Conservation (phyloP, 306 rosid genomes). For the Mimosa pudica region DNA sequence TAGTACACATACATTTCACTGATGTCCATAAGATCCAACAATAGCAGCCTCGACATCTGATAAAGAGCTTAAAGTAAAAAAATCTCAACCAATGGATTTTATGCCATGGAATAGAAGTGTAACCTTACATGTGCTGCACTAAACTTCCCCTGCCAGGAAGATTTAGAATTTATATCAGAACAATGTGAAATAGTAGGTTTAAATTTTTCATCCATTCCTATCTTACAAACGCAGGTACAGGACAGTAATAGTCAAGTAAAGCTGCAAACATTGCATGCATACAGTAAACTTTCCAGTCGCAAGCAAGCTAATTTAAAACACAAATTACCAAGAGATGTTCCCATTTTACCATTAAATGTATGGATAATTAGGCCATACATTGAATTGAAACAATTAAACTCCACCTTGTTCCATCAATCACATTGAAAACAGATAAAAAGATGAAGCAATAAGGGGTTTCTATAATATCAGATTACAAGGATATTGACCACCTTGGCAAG, state of each 20-base stretch:
- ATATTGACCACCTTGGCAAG: neutral
- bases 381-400: slow-evolving; percentile 9
- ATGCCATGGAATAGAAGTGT: slow-evolving; percentile 22
- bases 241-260: slow-evolving; percentile 7
- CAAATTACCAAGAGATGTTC: neutral
- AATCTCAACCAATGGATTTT: slow-evolving; percentile 23
- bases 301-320: neutral
- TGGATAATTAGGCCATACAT: neutral
- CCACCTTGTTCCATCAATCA: neutral
- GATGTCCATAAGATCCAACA: slow-evolving; percentile 24
- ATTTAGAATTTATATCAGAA: slow-evolving; percentile 17
- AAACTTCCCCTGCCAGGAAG: slow-evolving; percentile 28
- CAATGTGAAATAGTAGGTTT: too few relatives aligned
- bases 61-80: slow-evolving; percentile 18
- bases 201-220: slow-evolving; percentile 6
- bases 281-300: neutral
- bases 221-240: slow-evolving; percentile 8
- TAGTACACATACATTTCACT: slow-evolving; percentile 26
- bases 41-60: slow-evolving; percentile 10
- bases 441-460: neutral
- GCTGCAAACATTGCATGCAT: neutral
- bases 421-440: neutral
- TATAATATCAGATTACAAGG: neutral
- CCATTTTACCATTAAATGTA: neutral
- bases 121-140: slow-evolving; percentile 18